Percentiles rank a stretch among this genome's conserved stretches.
phyloP scores from a whole-genome alignment of 257 asterid genomes.

The Solanum bukasovii region DNA sequence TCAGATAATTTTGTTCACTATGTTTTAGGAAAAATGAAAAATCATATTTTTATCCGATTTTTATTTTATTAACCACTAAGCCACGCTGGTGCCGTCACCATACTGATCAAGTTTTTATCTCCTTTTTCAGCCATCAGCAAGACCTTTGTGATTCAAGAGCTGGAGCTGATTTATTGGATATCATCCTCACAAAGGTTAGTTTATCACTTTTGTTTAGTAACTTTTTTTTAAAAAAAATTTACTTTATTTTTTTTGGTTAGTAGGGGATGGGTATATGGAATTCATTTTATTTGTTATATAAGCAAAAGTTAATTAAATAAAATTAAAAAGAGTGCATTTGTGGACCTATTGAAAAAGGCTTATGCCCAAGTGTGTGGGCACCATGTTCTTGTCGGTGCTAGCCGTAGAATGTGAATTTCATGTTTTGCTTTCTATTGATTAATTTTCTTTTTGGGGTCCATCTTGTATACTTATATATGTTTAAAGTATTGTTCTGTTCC shows the following conservation, averaged over 20 bases:
- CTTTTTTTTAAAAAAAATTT: no score
- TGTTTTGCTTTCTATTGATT: not conserved
- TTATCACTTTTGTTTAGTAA: not conserved
- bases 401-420: not conserved
- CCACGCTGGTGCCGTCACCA: rapidly evolving
- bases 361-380: not conserved
- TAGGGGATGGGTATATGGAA: not conserved
- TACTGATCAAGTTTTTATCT: not conserved
- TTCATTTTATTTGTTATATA: not conserved
- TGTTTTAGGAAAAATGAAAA: not conserved
- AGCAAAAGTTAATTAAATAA: not conserved
- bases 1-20: not conserved
- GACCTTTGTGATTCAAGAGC: conserved; percentile 72
- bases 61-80: not conserved
- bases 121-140: conserved; percentile 51
- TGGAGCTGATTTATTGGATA: conserved; percentile 74
- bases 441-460: not conserved
- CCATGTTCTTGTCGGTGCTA: not conserved
- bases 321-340: not conserved
- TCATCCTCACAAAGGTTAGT: conserved; percentile 58
- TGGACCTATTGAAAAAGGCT: not conserved
- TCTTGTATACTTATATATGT: not conserved
- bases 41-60: no score
- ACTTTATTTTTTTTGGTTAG: not conserved
- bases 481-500: not conserved